A percentile compares a stretch with the other conserved stretches of the same genome.
These are phyloP conservation scores for Sporothrix pallida DNA, from an alignment of 2,329 filamentous ascomycete species.

Conservation along the genomic window DNA sequence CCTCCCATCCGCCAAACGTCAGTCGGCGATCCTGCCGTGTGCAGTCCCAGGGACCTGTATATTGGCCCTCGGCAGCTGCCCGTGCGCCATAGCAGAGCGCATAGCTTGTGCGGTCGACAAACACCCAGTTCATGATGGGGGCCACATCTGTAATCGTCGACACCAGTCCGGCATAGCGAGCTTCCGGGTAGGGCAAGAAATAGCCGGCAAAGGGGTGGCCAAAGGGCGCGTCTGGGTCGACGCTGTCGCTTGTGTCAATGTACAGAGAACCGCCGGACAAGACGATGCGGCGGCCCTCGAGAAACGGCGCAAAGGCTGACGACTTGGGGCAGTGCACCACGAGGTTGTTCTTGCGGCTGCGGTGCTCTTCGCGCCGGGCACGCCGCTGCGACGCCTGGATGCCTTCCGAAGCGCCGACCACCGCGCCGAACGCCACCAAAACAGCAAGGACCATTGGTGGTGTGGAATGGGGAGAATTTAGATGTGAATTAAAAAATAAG, in stretches of 20 bases:
- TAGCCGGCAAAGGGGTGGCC: constrained; percentile 63
- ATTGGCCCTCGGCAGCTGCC: constrained; percentile 50
- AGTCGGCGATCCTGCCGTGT: constrained; percentile 58
- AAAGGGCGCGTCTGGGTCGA: constrained; percentile 41
- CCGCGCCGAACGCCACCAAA: constrained; percentile 50
- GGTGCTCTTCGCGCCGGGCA: constrained; percentile 54
- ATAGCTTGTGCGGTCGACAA: constrained; percentile 53
- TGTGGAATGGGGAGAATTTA: not conserved
- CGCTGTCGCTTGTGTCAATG: constrained; percentile 53
- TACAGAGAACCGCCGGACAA: constrained; percentile 55
- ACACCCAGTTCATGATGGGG: constrained; percentile 60
- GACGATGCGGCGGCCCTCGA: constrained; percentile 54
- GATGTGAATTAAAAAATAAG: not conserved
- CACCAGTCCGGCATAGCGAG: constrained; percentile 53
- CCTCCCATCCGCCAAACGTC: constrained; percentile 57
- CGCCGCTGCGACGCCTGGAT: constrained; percentile 56
- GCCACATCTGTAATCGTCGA: constrained; percentile 56
- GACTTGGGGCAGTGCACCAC: constrained; percentile 55
- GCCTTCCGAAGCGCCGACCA: constrained; percentile 54
- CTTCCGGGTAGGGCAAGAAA: constrained; percentile 63
- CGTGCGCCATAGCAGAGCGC: constrained; percentile 56
- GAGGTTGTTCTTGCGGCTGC: constrained; percentile 55
- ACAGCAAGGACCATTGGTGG: constrained; percentile 40
- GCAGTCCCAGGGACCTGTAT: constrained; percentile 58
- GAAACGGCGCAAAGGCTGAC: constrained; percentile 50